Percentiles rank a stretch among this genome's conserved stretches.
These are phyloP conservation scores for Aegle marmelos DNA, from an alignment of 345 rosid genomes.

Conservation along the genomic window DNA sequence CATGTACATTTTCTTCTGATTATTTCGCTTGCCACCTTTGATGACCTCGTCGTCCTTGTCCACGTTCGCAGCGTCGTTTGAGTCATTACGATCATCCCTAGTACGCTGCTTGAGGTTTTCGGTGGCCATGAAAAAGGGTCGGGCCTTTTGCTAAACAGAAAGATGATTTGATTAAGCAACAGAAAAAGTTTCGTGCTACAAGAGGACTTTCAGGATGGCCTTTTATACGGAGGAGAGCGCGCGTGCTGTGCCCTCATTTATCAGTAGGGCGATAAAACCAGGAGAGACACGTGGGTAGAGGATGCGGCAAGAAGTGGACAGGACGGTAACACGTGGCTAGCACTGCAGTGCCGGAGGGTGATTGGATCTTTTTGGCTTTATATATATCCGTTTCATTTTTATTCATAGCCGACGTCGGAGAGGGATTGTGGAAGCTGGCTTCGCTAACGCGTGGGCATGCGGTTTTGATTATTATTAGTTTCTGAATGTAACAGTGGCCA, in stretches of 20 bases:
- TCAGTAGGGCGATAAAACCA: constrained; percentile 2
- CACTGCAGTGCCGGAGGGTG: neutral
- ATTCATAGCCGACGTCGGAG: neutral
- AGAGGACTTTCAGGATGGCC: constrained; percentile 19
- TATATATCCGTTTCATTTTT: neutral
- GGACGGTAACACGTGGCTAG: constrained; percentile 24
- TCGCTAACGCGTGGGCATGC: neutral
- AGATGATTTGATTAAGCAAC: neutral
- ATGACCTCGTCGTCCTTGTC: constrained; percentile 9
- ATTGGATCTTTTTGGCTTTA: too few relatives aligned
- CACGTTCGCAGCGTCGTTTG: constrained; percentile 8
- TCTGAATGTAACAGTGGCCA: neutral
- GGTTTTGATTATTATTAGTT: neutral
- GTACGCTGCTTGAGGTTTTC: constrained; percentile 53
- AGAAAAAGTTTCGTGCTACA: neutral
- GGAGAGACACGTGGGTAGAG: constrained; percentile 38
- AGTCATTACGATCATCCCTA: constrained; percentile 23
- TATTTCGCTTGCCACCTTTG: constrained; percentile 23
- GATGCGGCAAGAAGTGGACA: constrained; percentile 15
- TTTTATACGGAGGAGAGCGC: neutral
- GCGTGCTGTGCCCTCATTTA: neutral
- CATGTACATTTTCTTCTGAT: constrained; percentile 40
- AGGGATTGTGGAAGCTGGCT: neutral
- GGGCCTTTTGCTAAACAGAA: neutral
- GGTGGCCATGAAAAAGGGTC: constrained; percentile 38